Evolutionary conservation across 1,139 yeast genomes (phyloP).

Genomic region (Candida mesenterica): DNA sequence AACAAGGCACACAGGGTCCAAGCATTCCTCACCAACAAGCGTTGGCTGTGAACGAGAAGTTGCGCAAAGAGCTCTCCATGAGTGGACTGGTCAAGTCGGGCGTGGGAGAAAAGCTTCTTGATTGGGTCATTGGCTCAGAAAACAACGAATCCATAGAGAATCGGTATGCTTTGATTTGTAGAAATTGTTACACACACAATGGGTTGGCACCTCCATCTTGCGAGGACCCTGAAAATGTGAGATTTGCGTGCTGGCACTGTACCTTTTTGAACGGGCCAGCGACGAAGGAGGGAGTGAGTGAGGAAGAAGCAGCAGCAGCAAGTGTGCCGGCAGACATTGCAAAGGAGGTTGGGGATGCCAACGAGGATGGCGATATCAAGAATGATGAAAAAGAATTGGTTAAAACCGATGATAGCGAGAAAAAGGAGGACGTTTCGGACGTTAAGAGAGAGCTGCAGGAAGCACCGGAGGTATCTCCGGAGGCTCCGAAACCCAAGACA

Average conservation of each 20-base stretch:
- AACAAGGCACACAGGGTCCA: constrained; percentile 5
- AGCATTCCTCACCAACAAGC: constrained; percentile 10
- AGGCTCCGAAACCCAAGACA: too few relatives aligned
- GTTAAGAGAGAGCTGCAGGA: neutral
- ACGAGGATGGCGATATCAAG: constrained; percentile 6
- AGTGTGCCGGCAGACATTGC: neutral
- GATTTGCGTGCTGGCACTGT: constrained; percentile 73
- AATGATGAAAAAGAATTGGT: constrained; percentile 12
- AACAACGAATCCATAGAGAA: constrained; percentile 59
- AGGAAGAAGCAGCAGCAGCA: neutral
- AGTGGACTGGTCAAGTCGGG: constrained; percentile 1
- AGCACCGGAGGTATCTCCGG: neutral
- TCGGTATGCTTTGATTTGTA: constrained; percentile 74
- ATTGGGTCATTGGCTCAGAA: constrained; percentile 68
- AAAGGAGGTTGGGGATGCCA: neutral
- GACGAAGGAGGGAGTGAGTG: neutral
- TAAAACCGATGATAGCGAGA: constrained; percentile 1
- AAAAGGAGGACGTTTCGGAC: too few relatives aligned
- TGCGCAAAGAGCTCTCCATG: neutral
- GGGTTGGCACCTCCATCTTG: constrained; percentile 80
- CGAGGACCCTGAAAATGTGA: constrained; percentile 50
- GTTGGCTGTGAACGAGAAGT: neutral
- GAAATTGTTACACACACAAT: constrained; percentile 63
- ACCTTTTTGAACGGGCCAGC: constrained; percentile 52
- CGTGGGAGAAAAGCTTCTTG: constrained; percentile 39